Evolutionary conservation across 495 filamentous ascomycete species (phyloP), one percentile per base, ranked within the genome.

Genomic region (Hypoxylon trugodes): DNA sequence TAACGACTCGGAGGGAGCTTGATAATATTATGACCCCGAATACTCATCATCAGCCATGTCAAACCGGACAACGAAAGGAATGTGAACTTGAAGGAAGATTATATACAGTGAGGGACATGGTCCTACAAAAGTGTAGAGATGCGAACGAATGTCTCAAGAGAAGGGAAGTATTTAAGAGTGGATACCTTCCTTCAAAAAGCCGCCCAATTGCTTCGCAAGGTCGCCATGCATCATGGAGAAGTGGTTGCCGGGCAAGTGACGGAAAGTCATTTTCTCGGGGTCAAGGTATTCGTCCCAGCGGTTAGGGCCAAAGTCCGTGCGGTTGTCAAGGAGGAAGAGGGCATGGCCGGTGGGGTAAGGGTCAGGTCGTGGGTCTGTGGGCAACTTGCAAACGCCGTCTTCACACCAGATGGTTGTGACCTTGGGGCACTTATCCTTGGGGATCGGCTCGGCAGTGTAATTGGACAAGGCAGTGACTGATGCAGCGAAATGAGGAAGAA

Each of bases 401-500:
- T 87, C 86, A 61, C 87, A 89, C 90, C 90, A 96, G 65, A 94
- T 87, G 38, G 86, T 73, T 69, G 82, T 86, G 8, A 89, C 88
- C 49, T 86, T 86, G 4, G 90, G 87, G 52, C 82, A 84, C 32
- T 85, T 77, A 1, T 77, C 74, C 51, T 75, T 74, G 28, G 77
- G 63, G 52, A 81, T 76, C 10, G 85, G 87, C 61, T 79, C 74
- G 8, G 86, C 82, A 12, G 85, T 81, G 76, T 95, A 96, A 37
- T 86, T 87, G 58, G 87, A 87, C 21, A 95, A 77, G 1, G 89
- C 87, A 38, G 86, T 83, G 60, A 95, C 89, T 37, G 90, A 89
- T 15, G 89, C 85, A 2, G 85, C 77, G 76, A 96, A 96, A 74
- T 96, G 92, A 41, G 91, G 91, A 0, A 95, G 84, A 3, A 96